These are phyloP conservation scores for Fusarium pseudonygamai DNA, from an alignment of 2,329 filamentous ascomycete species.

Conservation along the genomic window DNA sequence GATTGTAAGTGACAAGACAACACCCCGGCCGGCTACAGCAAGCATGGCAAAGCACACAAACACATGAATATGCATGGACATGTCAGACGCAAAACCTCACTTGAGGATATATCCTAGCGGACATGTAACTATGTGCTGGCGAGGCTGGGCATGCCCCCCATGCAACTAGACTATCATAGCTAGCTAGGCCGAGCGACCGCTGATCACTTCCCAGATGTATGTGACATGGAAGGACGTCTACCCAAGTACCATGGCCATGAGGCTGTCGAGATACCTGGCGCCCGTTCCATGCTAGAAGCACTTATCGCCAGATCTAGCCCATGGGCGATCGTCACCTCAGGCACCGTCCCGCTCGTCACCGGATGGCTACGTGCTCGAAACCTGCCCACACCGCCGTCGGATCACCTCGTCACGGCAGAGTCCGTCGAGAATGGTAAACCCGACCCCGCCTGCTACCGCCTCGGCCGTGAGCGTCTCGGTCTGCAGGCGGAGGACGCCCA, in stretches of 20 bases:
- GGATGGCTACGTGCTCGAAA: constrained; percentile 77
- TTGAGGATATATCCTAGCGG: not conserved
- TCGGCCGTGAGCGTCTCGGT: constrained; percentile 71
- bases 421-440: constrained; percentile 81
- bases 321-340: constrained; percentile 90
- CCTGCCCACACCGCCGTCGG: constrained; percentile 66
- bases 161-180: not conserved
- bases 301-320: constrained; percentile 71
- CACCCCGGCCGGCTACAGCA: not conserved
- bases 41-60: not conserved
- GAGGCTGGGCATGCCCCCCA: not conserved
- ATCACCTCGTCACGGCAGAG: constrained; percentile 77
- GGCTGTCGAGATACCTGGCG: constrained; percentile 87
- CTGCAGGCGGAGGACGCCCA: constrained; percentile 57
- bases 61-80: not conserved
- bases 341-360: constrained; percentile 71
- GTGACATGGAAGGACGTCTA: constrained; percentile 78
- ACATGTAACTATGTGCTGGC: not conserved
- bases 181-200: constrained; percentile 10
- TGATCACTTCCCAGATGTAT: constrained; percentile 69
- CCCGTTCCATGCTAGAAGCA: constrained; percentile 72
- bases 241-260: constrained; percentile 80
- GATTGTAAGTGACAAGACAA: constrained; percentile 73
- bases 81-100: not conserved
- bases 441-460: constrained; percentile 76